Conservation (phyloP, 345 rosid species). For the rapeseed (Brassica napus) region Da-Ae NC_063446.1:70032001-70032500, state of each 20-base stretch:
- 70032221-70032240: background rate
- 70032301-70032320: background rate
- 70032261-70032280: background rate
- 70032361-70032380: too few relatives aligned
- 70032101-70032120: background rate
- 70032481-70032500: too few relatives aligned
- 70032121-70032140: background rate
- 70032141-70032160: background rate
- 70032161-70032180: background rate
- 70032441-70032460: too few relatives aligned
- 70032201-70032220: background rate
- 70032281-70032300: background rate
- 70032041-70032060: too few relatives aligned
- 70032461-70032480: too few relatives aligned
- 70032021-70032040: too few relatives aligned
- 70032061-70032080: too few relatives aligned
- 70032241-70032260: background rate
- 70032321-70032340: background rate
- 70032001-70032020: too few relatives aligned
- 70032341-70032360: background rate
- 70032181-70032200: background rate
- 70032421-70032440: too few relatives aligned
- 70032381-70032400: background rate
- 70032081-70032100: background rate
- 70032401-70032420: too few relatives aligned